Conservation (phyloP, 78 protist species). For the Dictyostelium brefeldianum region DNA sequence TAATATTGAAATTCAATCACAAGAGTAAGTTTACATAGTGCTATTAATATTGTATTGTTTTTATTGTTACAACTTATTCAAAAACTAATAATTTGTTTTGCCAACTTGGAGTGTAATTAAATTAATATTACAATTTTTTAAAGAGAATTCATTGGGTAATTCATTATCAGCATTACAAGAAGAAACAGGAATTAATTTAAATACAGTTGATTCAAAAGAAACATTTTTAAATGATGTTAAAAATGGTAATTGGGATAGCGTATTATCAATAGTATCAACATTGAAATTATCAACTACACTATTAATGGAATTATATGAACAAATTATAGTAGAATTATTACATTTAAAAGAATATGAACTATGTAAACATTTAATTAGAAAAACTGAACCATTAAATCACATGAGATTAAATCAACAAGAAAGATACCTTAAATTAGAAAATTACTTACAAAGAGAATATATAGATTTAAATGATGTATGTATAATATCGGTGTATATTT, state of each 20-base stretch:
- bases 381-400: conserved; percentile 66
- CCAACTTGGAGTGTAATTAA: conserved; percentile 26
- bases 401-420: conserved; percentile 45
- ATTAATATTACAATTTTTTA: conserved; percentile 53
- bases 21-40: not conserved
- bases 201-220: conserved; percentile 84
- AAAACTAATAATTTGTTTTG: too few relatives aligned
- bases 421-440: conserved; percentile 68
- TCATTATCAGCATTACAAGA: conserved; percentile 45
- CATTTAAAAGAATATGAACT: conserved; percentile 48
- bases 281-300: conserved; percentile 61
- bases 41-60: too few relatives aligned
- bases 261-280: conserved; percentile 57
- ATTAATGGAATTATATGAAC: conserved; percentile 88
- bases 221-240: conserved; percentile 68
- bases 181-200: conserved; percentile 79
- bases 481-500: not conserved
- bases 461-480: conserved; percentile 47
- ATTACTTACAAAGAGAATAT: conserved; percentile 18
- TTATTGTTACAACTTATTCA: not conserved
- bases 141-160: conserved; percentile 49
- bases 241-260: conserved; percentile 91
- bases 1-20: conserved; percentile 43
- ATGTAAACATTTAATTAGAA: conserved; percentile 80
- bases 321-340: conserved; percentile 55